phyloP scores from a whole-genome alignment of 192 early-diverging fungal species.

The Rhizophlyctis rosea region DNA sequence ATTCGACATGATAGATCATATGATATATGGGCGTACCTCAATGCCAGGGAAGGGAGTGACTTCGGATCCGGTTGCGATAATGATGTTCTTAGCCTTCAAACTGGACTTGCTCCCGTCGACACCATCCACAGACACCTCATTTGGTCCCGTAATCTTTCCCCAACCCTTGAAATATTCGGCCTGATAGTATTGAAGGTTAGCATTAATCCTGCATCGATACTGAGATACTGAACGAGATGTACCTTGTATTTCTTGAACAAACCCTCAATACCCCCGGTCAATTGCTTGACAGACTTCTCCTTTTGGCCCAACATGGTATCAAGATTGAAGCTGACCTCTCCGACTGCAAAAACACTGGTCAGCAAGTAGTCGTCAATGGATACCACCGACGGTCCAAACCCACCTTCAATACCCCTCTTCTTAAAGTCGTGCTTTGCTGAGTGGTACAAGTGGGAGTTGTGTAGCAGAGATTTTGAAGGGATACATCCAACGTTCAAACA shows the following conservation, averaged over 20 bases:
- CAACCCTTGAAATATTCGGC: slow-evolving; percentile 89
- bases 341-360: slow-evolving; percentile 44
- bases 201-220: neutral
- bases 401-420: slow-evolving; percentile 89
- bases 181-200: slow-evolving; percentile 19
- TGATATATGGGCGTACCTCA: slow-evolving; percentile 52
- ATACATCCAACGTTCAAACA: slow-evolving; percentile 99
- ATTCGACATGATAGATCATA: neutral
- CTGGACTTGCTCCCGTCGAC: slow-evolving; percentile 70
- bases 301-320: slow-evolving; percentile 86
- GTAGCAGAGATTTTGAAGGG: slow-evolving; percentile 96
- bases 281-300: slow-evolving; percentile 78
- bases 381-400: slow-evolving; percentile 12
- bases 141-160: slow-evolving; percentile 74
- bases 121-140: slow-evolving; percentile 78
- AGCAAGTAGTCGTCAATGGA: neutral
- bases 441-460: slow-evolving; percentile 98
- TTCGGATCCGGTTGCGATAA: slow-evolving; percentile 98
- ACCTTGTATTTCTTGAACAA: slow-evolving; percentile 99
- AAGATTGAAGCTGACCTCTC: slow-evolving; percentile 82
- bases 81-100: slow-evolving; percentile 90
- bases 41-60: slow-evolving; percentile 90
- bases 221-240: too few relatives aligned
- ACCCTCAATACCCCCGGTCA: slow-evolving; percentile 90
- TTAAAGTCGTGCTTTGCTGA: slow-evolving; percentile 87